Evolutionary conservation across 2,329 filamentous ascomycete species (phyloP), one percentile per base, ranked within the genome.

Genomic region (Trichoderma aggressivum): DNA sequence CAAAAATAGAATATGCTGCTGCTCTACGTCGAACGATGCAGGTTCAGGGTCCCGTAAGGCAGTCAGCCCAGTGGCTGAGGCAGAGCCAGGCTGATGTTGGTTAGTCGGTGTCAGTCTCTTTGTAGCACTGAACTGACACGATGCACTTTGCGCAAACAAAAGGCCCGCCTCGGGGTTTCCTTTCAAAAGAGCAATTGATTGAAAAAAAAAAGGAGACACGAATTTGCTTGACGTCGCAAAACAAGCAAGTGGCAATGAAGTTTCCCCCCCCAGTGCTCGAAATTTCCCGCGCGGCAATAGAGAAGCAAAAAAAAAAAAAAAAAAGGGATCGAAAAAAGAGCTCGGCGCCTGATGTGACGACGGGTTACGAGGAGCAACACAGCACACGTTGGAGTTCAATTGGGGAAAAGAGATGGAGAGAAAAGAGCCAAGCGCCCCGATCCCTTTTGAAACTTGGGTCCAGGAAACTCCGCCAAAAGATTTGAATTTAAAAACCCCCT

Each of bases 31-130:
- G 56, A 26, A 55, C n/a, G 39, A 43, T 43, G 43, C 24, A 55
- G 60, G 34, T 63, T 53, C 47, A 24, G 47, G 28, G 34, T 36
- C 12, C 28, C 11, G 55, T 24, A 34, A 68, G 28, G 55, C 21
- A 36, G 55, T 53, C 43, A 61, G 39, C 56, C 56, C 58, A 53
- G 55, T 50, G 56, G 66, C 56, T 61, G 66, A 60, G 66, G 66
- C 56, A 53, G 56, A 69, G 3, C 47, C 43, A 26, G 34, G 36
- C 21, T 36, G 24, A 50, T 53, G 62, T 16, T 55, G 34, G 62
- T 55, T 53, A 53, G 47, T 53, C 47, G 24, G 47, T 50, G 6
- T 18, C 36, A 39, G 36, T 11, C n/a, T 21, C 36, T 36, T 36
- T 65, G 47, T 65, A 55, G 62, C 39, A 30, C 39, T 34, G 39